Evolutionary conservation across 2,329 filamentous ascomycete genomes (phyloP).

Genomic region (Alternaria tenuissima): DNA sequence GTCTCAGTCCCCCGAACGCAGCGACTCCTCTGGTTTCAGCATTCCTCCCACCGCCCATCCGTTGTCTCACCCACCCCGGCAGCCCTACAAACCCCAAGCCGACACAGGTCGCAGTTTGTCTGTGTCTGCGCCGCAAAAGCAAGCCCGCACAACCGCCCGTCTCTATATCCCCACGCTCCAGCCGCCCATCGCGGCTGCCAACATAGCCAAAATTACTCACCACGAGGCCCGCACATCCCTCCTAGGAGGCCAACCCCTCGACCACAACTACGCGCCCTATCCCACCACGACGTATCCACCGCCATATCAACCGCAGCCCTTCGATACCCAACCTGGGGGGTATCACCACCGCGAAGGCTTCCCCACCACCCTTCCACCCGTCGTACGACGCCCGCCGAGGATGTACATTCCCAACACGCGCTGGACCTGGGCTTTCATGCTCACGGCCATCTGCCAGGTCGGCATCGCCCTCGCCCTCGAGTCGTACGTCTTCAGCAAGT

Average conservation of each 20-base stretch:
- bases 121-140: constrained; percentile 19
- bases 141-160: constrained; percentile 14
- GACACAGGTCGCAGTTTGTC: constrained; percentile 22
- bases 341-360: constrained; percentile 53
- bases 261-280: constrained; percentile 60
- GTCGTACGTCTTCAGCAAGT: constrained; percentile 85
- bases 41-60: constrained; percentile 11
- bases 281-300: constrained; percentile 37
- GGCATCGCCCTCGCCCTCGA: constrained; percentile 83
- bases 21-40: constrained; percentile 31
- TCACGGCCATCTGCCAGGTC: constrained; percentile 77
- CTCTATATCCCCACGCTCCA: constrained; percentile 37
- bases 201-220: constrained; percentile 61
- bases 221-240: constrained; percentile 67
- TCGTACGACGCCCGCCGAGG: constrained; percentile 44
- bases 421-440: constrained; percentile 90
- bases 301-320: constrained; percentile 53
- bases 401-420: constrained; percentile 82
- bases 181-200: constrained; percentile 48
- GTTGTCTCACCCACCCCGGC: constrained; percentile 42
- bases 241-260: constrained; percentile 64
- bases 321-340: constrained; percentile 60
- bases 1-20: constrained; percentile 16
- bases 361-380: constrained; percentile 53
- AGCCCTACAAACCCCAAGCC: constrained; percentile 29